Conservation (phyloP, 129 eudicot genomes). For the Apium graveolens region DNA sequence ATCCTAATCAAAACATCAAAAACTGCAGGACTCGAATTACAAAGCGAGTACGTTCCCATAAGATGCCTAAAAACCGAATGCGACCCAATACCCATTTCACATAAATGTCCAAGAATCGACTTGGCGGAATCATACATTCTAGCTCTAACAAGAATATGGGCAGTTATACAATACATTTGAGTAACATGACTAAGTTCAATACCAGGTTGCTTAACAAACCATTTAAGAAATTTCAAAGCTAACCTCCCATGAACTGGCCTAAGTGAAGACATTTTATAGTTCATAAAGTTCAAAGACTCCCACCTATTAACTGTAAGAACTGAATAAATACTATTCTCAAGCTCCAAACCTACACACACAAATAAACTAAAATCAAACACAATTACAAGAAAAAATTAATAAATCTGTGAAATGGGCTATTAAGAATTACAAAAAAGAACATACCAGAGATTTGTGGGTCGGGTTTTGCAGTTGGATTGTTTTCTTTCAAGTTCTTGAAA, state of each 20-base stretch:
- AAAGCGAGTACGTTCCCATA: slow-evolving; percentile 72
- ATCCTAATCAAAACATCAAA: slow-evolving; percentile 73
- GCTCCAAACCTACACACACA: slow-evolving; percentile 34
- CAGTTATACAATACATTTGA: slow-evolving; percentile 61
- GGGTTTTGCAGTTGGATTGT: slow-evolving; percentile 8
- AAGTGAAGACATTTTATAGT: slow-evolving; percentile 54
- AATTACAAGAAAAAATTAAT: not conserved
- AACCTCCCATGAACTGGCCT: slow-evolving; percentile 79
- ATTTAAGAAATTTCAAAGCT: slow-evolving; percentile 73
- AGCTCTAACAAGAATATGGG: slow-evolving; percentile 69
- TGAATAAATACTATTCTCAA: slow-evolving; percentile 54
- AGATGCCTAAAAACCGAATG: slow-evolving; percentile 50
- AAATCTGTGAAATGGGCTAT: not conserved
- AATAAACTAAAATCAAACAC: slow-evolving; percentile 3
- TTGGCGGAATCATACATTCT: slow-evolving; percentile 65
- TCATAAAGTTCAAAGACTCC: slow-evolving; percentile 83
- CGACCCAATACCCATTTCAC: slow-evolving; percentile 38
- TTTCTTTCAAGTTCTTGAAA: slow-evolving; percentile 9
- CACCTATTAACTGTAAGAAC: slow-evolving; percentile 72
- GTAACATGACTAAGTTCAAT: slow-evolving; percentile 48
- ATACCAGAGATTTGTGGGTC: slow-evolving; percentile 27
- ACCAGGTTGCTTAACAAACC: slow-evolving; percentile 76
- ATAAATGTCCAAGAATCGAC: slow-evolving; percentile 35
- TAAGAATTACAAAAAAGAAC: not conserved
- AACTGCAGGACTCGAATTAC: slow-evolving; percentile 90